Base-by-base conservation (phyloP, 2,329 filamentous ascomycete species). In the Coniochaeta hoffmannii region DNA sequence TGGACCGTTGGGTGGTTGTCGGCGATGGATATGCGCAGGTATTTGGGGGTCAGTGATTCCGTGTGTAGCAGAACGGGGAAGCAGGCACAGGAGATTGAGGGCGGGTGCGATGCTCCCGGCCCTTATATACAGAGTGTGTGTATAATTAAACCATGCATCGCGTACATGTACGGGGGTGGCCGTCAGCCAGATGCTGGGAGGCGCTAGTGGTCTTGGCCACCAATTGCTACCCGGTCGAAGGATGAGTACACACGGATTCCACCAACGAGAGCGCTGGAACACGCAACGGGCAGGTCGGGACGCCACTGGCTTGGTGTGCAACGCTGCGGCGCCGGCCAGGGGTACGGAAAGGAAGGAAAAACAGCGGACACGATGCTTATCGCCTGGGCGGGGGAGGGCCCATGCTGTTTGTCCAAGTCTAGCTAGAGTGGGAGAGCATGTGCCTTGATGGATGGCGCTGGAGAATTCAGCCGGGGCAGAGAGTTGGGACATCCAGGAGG, bases 1-100 rank as follows among this genome's bases (percentile, higher is more conserved):
- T 59, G 56, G 57, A 59, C 57, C 56, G 58, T 38, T 53, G 52
- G 53, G 57, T 55, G 54, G 56, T 34, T 53, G 26, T 15, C 15
- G 46, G 53, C 53, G 34, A 34, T 31, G 50, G 3, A 6, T 41
- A 22, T 41, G 9, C 22, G 19, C 26, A 51, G 30, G 15, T 36
- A 5, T 53, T 53, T 19, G 14, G 8, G 19, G 49, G 49, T 28
- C 28, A 28, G n/a, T 44, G 50, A 32, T 46, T 36, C 38, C 22
- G 36, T 22, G 46, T 32, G 28, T 32, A 14, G 30, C 41, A 50
- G 30, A 55, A 46, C 38, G 41, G 28, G 41, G 34, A 38, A 50
- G 36, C 17, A 56, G 32, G 44, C 19, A n/a, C n/a, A 50, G 30
- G 36, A 53, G 50, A 56, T 14, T 31, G 31, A 15, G 2, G 31